Percentiles rank a stretch among this genome's conserved stretches.
These are phyloP conservation scores for Hagleromyces aurorensis DNA, from an alignment of 805 yeast species.

Conservation along the genomic window DNA sequence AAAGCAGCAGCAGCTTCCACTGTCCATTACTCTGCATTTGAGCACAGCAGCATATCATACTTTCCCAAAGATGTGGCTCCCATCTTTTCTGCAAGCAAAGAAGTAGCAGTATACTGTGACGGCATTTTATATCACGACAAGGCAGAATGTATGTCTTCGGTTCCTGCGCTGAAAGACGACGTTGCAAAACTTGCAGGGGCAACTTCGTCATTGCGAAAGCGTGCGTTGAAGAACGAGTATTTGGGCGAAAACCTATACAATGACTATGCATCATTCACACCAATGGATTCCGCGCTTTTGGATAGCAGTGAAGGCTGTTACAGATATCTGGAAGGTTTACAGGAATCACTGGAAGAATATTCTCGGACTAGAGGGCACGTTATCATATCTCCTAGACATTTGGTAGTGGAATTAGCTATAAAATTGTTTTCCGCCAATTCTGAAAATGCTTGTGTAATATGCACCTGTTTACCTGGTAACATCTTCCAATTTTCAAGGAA, in stretches of 20 bases:
- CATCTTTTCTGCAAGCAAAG: slow-evolving; percentile 14
- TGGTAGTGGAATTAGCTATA: slow-evolving; percentile 24
- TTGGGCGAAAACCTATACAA: slow-evolving; percentile 19
- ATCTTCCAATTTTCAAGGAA: slow-evolving; percentile 18
- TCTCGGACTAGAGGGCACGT: slow-evolving; percentile 9
- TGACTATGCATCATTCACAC: slow-evolving; percentile 15
- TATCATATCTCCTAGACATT: slow-evolving; percentile 27
- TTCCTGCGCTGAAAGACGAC: slow-evolving; percentile 10
- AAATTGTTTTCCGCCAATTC: slow-evolving; percentile 12
- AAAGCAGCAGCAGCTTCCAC: too few relatives aligned
- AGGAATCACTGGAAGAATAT: slow-evolving; percentile 2
- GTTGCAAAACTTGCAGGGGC: slow-evolving; percentile 7
- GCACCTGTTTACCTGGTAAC: slow-evolving; percentile 14
- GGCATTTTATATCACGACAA: slow-evolving; percentile 3
- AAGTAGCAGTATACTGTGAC: slow-evolving; percentile 15
- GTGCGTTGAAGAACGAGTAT: slow-evolving; percentile 10
- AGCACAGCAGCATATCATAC: slow-evolving; percentile 5
- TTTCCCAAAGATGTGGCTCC: slow-evolving; percentile 8
- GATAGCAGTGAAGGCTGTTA: slow-evolving; percentile 19
- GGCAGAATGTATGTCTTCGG: slow-evolving; percentile 3
- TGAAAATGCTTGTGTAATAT: slow-evolving; percentile 9
- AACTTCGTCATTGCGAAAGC: slow-evolving; percentile 2
- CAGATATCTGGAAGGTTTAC: slow-evolving; percentile 13
- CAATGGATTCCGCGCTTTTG: slow-evolving; percentile 16
- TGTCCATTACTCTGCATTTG: slow-evolving; percentile 4